Percentiles rank a stretch among this genome's conserved stretches.
phyloP scores from a whole-genome alignment of 1,139 yeast species.

The Candida anutae region DNA sequence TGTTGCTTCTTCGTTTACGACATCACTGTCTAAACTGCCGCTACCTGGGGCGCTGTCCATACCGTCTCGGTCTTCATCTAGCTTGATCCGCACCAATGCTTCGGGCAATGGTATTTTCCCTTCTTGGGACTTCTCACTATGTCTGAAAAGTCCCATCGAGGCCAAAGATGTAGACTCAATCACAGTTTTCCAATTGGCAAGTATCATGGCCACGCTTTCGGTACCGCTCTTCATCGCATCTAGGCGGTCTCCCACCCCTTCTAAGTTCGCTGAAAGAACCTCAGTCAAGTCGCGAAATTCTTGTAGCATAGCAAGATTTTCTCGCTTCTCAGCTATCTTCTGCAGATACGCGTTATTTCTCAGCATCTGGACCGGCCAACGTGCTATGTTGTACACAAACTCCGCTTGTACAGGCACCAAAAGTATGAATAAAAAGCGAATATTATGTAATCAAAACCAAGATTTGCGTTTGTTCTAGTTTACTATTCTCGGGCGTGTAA shows the following conservation, averaged over 20 bases:
- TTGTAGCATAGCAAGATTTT: slow-evolving; percentile 44
- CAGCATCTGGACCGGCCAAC: slow-evolving; percentile 9
- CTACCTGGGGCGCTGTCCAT: neutral
- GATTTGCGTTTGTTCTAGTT: too few species aligned
- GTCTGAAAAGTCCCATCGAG: slow-evolving; percentile 47
- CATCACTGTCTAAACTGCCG: too few species aligned
- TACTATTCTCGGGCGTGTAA: too few species aligned
- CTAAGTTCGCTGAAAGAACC: slow-evolving; percentile 40
- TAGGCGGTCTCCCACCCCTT: slow-evolving; percentile 40
- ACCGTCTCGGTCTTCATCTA: slow-evolving; percentile 29
- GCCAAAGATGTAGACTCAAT: slow-evolving; percentile 62
- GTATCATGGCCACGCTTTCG: slow-evolving; percentile 44
- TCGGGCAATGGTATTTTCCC: slow-evolving; percentile 32
- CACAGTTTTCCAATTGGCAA: slow-evolving; percentile 67
- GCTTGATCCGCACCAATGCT: slow-evolving; percentile 58
- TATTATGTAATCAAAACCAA: too few species aligned
- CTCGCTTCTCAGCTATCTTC: slow-evolving; percentile 38
- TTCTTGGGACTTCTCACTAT: slow-evolving; percentile 41
- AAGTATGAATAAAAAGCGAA: too few species aligned
- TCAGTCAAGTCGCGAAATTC: slow-evolving; percentile 44
- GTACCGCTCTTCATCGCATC: slow-evolving; percentile 51
- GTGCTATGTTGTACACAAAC: too few species aligned
- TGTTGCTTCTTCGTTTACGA: too few species aligned
- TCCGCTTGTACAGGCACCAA: too few species aligned
- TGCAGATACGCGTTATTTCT: slow-evolving; percentile 13